A percentile compares a stretch with the other conserved stretches of the same genome.
phyloP scores from a whole-genome alignment of 1,284 basidiomycete species.

The Earliella scabrosa region DNA sequence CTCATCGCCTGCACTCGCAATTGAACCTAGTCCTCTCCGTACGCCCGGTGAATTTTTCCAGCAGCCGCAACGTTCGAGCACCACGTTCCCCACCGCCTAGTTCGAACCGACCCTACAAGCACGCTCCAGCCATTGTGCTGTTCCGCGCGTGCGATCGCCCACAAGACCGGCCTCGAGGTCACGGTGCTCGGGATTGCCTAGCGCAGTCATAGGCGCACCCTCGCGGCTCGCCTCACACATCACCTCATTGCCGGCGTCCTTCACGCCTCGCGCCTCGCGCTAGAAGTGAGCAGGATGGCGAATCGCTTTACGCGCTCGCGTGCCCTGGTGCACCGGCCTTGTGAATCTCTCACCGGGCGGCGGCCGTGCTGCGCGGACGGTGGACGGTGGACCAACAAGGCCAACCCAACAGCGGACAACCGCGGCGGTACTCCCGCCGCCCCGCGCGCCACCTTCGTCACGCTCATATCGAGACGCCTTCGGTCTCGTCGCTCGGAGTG shows the following conservation, averaged over 20 bases:
- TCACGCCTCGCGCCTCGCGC: background rate
- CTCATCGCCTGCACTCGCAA: too few species aligned
- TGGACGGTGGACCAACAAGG: too few species aligned
- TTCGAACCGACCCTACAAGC: background rate
- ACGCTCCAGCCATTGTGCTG: background rate
- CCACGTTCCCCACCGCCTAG: background rate
- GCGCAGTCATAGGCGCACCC: background rate
- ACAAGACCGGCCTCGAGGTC: background rate
- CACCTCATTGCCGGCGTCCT: constrained; percentile 15
- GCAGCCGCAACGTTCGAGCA: background rate
- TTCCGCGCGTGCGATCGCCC: background rate
- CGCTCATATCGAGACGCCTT: too few species aligned
- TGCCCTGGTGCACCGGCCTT: background rate
- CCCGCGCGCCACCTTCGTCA: too few species aligned
- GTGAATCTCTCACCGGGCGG: too few species aligned
- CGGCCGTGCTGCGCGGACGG: too few species aligned
- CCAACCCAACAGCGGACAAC: too few species aligned
- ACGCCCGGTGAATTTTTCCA: background rate
- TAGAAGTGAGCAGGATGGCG: background rate
- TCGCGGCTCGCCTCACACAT: background rate
- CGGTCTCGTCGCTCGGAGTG: too few species aligned
- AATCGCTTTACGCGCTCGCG: background rate
- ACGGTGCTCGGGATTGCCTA: background rate
- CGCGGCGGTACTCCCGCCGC: too few species aligned
- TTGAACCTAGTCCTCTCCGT: too few species aligned